Conservation (phyloP, 192 early-diverging fungal genomes). For the Entomortierella lignicola region DNA sequence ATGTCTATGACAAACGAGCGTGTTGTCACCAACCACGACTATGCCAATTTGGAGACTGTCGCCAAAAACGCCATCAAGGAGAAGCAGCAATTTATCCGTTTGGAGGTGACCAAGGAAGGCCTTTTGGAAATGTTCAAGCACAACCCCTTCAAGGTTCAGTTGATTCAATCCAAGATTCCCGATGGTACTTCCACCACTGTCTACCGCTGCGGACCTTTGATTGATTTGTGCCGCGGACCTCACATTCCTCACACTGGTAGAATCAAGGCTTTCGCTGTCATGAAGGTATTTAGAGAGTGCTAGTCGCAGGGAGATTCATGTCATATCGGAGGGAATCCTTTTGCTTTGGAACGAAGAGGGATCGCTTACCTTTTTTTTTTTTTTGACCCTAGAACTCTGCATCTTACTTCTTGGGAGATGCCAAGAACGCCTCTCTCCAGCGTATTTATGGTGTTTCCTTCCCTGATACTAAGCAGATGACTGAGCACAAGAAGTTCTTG, state of each 20-base stretch:
- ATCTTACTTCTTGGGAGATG: constrained; percentile 97
- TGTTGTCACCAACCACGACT: constrained; percentile 86
- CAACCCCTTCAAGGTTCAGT: constrained; percentile 97
- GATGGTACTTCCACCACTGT: constrained; percentile 96
- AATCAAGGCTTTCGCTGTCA: constrained; percentile 93
- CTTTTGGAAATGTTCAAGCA: constrained; percentile 98
- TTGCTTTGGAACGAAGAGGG: no score
- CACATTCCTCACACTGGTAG: constrained; percentile 94
- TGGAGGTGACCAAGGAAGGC: constrained; percentile 88
- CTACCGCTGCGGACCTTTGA: constrained; percentile 98
- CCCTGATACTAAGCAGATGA: constrained; percentile 98
- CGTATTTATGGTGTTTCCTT: constrained; percentile 99
- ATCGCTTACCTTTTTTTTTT: not conserved
- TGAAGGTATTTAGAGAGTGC: constrained; percentile 67
- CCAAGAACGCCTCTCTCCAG: constrained; percentile 98
- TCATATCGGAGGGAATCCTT: no score
- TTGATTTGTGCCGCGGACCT: constrained; percentile 97
- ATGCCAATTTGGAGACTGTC: constrained; percentile 86
- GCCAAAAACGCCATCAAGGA: constrained; percentile 92
- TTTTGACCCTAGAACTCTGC: constrained; percentile 81
- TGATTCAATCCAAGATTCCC: constrained; percentile 92
- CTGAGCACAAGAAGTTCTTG: constrained; percentile 94
- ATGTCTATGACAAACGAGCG: constrained; percentile 84
- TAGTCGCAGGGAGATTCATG: no score
- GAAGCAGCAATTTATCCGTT: constrained; percentile 94